Evolutionary conservation across 176 grass and related monocot species (phyloP), one percentile per base, ranked within the genome.

Genomic region (Raddia guianensis): DNA sequence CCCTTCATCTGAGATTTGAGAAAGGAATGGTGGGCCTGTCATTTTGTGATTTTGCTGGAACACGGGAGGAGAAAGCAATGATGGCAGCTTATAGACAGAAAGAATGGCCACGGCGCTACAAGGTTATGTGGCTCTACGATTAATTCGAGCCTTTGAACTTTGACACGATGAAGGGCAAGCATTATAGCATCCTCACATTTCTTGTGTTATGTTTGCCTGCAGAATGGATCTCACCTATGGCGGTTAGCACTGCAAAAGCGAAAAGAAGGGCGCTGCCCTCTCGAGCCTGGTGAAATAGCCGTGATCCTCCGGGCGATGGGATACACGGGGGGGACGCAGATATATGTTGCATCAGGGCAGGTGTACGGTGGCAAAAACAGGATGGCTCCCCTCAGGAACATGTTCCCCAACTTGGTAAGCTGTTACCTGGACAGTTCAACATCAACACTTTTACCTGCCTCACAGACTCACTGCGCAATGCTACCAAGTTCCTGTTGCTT

Each of bases 181-280:
- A 16, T 0, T 10, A 3, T 70, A 6, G 3, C 54, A 57, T n/a
- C 44, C 9, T 74, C 20, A 68, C 9, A n/a, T 4, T 18, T 55
- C 56, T 2, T 58, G 0, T 67, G 19, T 40, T 90, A 5, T 77
- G 42, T 86, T 20, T 72, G 15, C 40, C 10, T 53, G 61, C 91
- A 98, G 95, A 98, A 95, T 80, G 92, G 95, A 79, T 98, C 95
- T 70, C 95, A 98, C 71, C 88, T 98, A 14, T 98, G 95, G 92
- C 90, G 87, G 50, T 60, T 91, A 89, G 92, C 95, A 8, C 86
- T 95, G 34, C 55, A 94, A 65, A 98, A 95, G 90, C 87, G 95
- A 79, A 98, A 98, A 85, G 92, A 98, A 87, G 95, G 95, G 11
- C 92, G 90, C 11, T 98, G 95, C 68, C 92, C 95, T 71, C 95